phyloP scores from a whole-genome alignment of 305 asterid species.

The Fraxinus baroniana region DNA sequence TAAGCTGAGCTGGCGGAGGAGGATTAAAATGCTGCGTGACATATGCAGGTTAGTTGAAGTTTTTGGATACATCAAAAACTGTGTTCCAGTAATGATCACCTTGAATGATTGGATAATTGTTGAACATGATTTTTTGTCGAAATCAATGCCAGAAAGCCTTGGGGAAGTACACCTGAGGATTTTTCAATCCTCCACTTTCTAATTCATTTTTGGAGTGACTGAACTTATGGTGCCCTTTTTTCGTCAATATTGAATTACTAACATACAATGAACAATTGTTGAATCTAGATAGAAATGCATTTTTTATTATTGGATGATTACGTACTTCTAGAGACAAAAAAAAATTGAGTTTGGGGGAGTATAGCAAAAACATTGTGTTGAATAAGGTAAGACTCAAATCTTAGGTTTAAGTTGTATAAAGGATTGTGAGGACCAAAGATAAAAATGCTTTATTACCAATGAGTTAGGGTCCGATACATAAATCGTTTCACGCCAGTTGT shows the following conservation, averaged over 20 bases:
- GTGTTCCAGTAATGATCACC: background rate
- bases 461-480: background rate
- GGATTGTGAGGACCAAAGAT: background rate
- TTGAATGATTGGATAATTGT: background rate
- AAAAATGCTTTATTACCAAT: background rate
- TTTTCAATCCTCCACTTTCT: background rate
- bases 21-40: conserved; percentile 92
- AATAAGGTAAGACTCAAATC: background rate
- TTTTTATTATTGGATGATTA: background rate
- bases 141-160: background rate
- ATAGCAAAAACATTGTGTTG: background rate
- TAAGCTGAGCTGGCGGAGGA: conserved; percentile 84
- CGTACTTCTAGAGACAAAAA: background rate
- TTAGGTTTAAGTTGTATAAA: background rate
- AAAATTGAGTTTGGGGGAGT: background rate
- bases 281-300: background rate
- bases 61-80: background rate
- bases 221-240: background rate
- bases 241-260: background rate
- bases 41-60: conserved; percentile 77
- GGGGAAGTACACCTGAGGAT: background rate
- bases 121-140: background rate
- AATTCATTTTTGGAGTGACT: background rate
- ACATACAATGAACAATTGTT: background rate
- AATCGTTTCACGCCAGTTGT: background rate